Evolutionary conservation across 331 rosid species (phyloP).

Genomic region (Acacia pycnantha): DNA sequence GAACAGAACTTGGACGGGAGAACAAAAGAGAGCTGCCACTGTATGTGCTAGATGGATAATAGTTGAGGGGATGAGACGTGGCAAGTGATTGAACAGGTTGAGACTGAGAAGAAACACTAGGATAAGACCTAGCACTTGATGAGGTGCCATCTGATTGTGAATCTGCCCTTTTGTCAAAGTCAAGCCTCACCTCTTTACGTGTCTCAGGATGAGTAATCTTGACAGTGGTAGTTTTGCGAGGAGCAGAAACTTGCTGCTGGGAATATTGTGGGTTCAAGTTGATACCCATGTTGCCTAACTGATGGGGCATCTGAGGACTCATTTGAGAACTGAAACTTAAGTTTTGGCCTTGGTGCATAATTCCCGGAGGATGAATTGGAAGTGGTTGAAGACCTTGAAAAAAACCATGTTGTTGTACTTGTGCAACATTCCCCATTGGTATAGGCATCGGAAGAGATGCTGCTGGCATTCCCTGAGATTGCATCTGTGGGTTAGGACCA

Average conservation of each 20-base stretch:
- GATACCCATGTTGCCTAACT: constrained; percentile 62
- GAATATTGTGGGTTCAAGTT: constrained; percentile 56
- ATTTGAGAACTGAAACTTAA: constrained; percentile 67
- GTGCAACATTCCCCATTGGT: constrained; percentile 64
- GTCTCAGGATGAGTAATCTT: constrained; percentile 96
- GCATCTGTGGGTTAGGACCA: constrained; percentile 74
- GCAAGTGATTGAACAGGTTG: constrained; percentile 56
- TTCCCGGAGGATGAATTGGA: constrained; percentile 73
- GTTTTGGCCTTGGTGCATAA: constrained; percentile 72
- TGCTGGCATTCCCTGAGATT: constrained; percentile 71
- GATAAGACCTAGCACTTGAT: constrained; percentile 60
- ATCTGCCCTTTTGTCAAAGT: constrained; percentile 68
- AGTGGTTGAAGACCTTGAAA: constrained; percentile 65
- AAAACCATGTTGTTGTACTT: constrained; percentile 71
- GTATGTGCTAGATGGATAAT: constrained; percentile 48
- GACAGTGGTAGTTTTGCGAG: constrained; percentile 69
- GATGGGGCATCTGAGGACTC: constrained; percentile 65
- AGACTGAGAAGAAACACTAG: constrained; percentile 58
- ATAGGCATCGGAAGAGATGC: constrained; percentile 68
- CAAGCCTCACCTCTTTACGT: constrained; percentile 79
- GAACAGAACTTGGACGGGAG: constrained; percentile 48
- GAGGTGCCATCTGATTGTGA: constrained; percentile 60
- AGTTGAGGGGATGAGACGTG: constrained; percentile 48
- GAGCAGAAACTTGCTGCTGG: constrained; percentile 70
- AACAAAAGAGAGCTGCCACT: constrained; percentile 39